phyloP scores from a whole-genome alignment of 768 basidiomycete genomes.

The Boletus barrowsii region DNA sequence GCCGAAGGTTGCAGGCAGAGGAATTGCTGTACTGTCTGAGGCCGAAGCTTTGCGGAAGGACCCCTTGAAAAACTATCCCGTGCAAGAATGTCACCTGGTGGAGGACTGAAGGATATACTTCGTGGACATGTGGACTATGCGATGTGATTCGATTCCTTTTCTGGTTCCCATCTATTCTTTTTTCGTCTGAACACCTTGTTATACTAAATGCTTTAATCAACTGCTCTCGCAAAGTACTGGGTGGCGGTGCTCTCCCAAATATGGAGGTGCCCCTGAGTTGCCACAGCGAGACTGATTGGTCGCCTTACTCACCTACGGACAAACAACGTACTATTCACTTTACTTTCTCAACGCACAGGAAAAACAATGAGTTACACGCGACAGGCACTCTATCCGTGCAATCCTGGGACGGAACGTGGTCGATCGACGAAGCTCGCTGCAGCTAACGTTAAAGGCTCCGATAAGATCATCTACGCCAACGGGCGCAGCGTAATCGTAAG shows the following conservation, averaged over 20 bases:
- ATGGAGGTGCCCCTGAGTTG: constrained; percentile 18
- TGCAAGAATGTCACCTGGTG: constrained; percentile 17
- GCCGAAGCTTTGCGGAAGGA: constrained; percentile 77
- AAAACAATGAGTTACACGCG: constrained; percentile 48
- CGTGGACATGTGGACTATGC: background rate
- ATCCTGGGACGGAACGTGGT: constrained; percentile 66
- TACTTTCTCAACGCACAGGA: background rate
- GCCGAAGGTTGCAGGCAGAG: constrained; percentile 48
- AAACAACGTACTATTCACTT: background rate
- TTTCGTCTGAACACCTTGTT: background rate
- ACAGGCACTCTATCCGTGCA: constrained; percentile 58
- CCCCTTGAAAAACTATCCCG: constrained; percentile 75
- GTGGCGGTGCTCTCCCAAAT: constrained; percentile 1
- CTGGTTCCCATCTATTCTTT: constrained; percentile 16
- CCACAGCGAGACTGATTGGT: constrained; percentile 13
- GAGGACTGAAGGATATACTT: constrained; percentile 23
- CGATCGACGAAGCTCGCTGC: constrained; percentile 69
- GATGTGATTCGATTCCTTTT: background rate
- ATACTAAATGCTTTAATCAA: constrained; percentile 5
- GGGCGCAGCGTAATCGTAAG: constrained; percentile 84
- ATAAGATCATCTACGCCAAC: constrained; percentile 82
- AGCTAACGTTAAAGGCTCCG: constrained; percentile 46
- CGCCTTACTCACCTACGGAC: no score
- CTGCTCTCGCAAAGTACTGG: background rate
- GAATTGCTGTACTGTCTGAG: constrained; percentile 50